These are phyloP conservation scores for Cystobasidium ongulense DNA, from an alignment of 768 basidiomycete species.

Conservation along the genomic window DNA sequence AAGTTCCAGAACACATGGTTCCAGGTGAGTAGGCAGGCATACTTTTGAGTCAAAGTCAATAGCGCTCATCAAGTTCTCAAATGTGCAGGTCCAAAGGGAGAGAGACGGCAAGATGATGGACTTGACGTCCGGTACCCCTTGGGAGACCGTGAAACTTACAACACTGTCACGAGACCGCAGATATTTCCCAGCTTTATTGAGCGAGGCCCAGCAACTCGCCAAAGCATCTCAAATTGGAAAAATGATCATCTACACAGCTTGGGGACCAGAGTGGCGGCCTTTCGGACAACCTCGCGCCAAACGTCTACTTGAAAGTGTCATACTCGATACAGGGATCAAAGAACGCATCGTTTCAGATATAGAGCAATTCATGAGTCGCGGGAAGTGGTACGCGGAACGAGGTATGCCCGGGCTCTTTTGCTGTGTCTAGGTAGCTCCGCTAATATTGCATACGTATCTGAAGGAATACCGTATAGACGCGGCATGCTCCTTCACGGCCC, in stretches of 20 bases:
- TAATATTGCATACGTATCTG: not conserved
- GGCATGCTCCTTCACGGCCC: constrained; percentile 93
- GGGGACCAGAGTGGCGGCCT: constrained; percentile 92
- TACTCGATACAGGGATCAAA: constrained; percentile 71
- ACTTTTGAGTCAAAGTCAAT: constrained; percentile 37
- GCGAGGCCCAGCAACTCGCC: constrained; percentile 82
- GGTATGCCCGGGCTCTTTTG: constrained; percentile 52
- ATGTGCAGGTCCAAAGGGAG: constrained; percentile 77
- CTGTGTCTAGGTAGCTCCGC: not conserved
- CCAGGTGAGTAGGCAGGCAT: constrained; percentile 61
- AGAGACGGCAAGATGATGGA: constrained; percentile 87
- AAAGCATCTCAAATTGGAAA: constrained; percentile 81
- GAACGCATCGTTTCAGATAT: constrained; percentile 75
- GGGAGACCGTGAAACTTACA: constrained; percentile 94
- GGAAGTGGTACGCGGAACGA: constrained; percentile 93
- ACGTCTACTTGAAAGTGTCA: constrained; percentile 77
- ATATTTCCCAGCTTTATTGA: constrained; percentile 69
- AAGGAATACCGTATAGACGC: constrained; percentile 92
- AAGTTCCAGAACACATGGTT: constrained; percentile 88
- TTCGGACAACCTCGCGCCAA: constrained; percentile 86
- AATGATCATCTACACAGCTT: constrained; percentile 89
- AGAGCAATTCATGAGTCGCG: constrained; percentile 67
- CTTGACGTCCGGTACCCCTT: constrained; percentile 80
- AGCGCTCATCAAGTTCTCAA: not conserved
- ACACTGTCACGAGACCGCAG: constrained; percentile 76